A percentile compares a stretch with the other conserved stretches of the same genome.
Evolutionary conservation across 495 filamentous ascomycete genomes (phyloP).

Genomic region (Bryoglossum gracile): DNA sequence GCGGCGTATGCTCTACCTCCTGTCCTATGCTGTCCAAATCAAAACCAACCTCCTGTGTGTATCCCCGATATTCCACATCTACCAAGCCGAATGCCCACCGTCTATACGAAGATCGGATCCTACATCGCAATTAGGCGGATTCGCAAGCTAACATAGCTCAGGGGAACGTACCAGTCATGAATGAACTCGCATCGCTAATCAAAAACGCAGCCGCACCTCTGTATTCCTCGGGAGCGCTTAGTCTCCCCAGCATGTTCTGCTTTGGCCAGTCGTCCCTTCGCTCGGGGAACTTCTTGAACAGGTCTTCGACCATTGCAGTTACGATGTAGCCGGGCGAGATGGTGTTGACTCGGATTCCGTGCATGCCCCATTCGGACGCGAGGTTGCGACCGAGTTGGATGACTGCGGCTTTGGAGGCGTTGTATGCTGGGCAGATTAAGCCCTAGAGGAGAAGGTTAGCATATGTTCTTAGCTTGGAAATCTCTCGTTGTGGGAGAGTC

Average conservation of each 20-base stretch:
- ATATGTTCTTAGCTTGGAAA: neutral
- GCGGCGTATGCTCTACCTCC: no score
- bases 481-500: conserved; percentile 1
- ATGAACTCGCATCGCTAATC: conserved; percentile 58
- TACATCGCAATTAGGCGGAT: conserved; percentile 42
- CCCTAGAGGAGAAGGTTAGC: conserved; percentile 46
- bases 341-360: conserved; percentile 91
- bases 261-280: conserved; percentile 53
- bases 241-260: conserved; percentile 59
- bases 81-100: conserved; percentile 78
- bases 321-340: conserved; percentile 93
- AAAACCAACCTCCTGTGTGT: no score
- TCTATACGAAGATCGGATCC: conserved; percentile 74
- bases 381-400: conserved; percentile 79
- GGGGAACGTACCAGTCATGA: conserved; percentile 73
- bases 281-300: conserved; percentile 58
- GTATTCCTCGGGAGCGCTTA: conserved; percentile 59
- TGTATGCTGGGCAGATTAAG: conserved; percentile 74
- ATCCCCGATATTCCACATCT: conserved; percentile 24
- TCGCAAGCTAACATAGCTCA: conserved; percentile 77
- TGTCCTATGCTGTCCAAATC: no score
- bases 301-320: conserved; percentile 63
- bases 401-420: conserved; percentile 83
- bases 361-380: conserved; percentile 77
- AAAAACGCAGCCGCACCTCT: conserved; percentile 50